phyloP scores from a whole-genome alignment of 164 flowering plant genomes.

The Magnolia officinalis region DNA sequence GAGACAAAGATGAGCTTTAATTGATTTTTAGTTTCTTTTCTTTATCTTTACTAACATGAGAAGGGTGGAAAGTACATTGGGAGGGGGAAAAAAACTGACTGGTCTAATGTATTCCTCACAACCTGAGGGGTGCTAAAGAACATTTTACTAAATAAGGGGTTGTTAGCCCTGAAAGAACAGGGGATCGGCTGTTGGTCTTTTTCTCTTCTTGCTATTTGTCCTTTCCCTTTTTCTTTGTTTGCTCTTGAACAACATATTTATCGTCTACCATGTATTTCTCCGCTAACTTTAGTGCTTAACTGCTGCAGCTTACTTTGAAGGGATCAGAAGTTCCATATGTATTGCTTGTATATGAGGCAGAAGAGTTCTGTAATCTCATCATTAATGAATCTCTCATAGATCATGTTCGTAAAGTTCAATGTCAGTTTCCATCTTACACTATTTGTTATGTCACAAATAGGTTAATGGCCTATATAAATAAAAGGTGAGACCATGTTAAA shows the following conservation, averaged over 20 bases:
- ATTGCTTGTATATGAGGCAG: conserved; percentile 70
- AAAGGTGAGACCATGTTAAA: conserved; percentile 44
- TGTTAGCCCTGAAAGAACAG: background rate
- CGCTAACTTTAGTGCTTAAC: background rate
- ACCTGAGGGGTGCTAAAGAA: background rate
- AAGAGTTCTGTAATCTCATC: conserved; percentile 73
- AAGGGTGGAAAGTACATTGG: no score
- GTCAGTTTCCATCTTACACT: conserved; percentile 66
- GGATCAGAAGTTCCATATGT: conserved; percentile 53
- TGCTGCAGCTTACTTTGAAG: conserved; percentile 50
- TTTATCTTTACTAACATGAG: no score
- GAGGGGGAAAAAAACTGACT: no score
- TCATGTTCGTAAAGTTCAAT: conserved; percentile 50
- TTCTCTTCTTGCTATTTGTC: background rate
- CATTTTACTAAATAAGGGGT: background rate
- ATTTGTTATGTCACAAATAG: conserved; percentile 74
- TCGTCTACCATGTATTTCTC: background rate
- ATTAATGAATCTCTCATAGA: conserved; percentile 40
- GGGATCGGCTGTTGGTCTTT: background rate
- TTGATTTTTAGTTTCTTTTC: no score
- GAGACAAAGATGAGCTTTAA: no score
- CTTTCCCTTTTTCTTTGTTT: background rate
- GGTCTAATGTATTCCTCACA: no score
- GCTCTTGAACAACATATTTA: background rate
- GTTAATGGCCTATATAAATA: conserved; percentile 69